Evolutionary conservation across 495 filamentous ascomycete genomes (phyloP).

Genomic region (Aspergillus bridgeri): DNA sequence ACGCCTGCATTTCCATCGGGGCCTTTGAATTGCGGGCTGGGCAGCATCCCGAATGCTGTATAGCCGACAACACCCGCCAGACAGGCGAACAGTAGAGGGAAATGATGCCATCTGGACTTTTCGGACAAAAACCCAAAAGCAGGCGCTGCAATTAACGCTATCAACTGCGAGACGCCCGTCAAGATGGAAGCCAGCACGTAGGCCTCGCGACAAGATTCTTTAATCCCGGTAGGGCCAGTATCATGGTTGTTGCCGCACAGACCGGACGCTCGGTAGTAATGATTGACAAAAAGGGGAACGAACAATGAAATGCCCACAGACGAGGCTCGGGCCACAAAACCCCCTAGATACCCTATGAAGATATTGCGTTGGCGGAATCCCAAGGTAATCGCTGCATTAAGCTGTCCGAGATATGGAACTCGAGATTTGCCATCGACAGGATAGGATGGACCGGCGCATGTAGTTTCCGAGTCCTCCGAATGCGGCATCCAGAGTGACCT

Average conservation of each 20-base stretch:
- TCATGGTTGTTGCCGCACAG: slow-evolving; percentile 64
- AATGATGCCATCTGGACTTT: slow-evolving; percentile 57
- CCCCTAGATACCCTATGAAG: slow-evolving; percentile 83
- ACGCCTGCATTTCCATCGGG: slow-evolving; percentile 59
- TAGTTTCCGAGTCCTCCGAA: background rate
- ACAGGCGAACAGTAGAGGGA: slow-evolving; percentile 69
- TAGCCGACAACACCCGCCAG: slow-evolving; percentile 74
- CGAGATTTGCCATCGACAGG: slow-evolving; percentile 6
- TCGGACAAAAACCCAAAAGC: slow-evolving; percentile 78
- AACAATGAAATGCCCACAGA: slow-evolving; percentile 94
- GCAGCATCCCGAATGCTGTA: slow-evolving; percentile 61
- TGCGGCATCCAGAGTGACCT: slow-evolving; percentile 34
- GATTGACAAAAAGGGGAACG: slow-evolving; percentile 86
- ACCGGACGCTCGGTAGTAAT: slow-evolving; percentile 79
- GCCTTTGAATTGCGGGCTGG: slow-evolving; percentile 63
- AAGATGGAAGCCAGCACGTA: slow-evolving; percentile 82
- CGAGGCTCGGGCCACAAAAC: slow-evolving; percentile 93
- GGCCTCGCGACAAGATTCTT: slow-evolving; percentile 73
- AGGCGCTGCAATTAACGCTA: slow-evolving; percentile 81
- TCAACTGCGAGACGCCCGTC: slow-evolving; percentile 81
- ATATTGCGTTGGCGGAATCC: slow-evolving; percentile 74
- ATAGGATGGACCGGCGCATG: slow-evolving; percentile 3
- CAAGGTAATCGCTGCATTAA: slow-evolving; percentile 65
- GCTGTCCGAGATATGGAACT: slow-evolving; percentile 35
- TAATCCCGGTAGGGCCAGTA: slow-evolving; percentile 57